A percentile compares a stretch with the other conserved stretches of the same genome.
Evolutionary conservation across 2,329 filamentous ascomycete species (phyloP).

Genomic region (Diaporthe sp.): DNA sequence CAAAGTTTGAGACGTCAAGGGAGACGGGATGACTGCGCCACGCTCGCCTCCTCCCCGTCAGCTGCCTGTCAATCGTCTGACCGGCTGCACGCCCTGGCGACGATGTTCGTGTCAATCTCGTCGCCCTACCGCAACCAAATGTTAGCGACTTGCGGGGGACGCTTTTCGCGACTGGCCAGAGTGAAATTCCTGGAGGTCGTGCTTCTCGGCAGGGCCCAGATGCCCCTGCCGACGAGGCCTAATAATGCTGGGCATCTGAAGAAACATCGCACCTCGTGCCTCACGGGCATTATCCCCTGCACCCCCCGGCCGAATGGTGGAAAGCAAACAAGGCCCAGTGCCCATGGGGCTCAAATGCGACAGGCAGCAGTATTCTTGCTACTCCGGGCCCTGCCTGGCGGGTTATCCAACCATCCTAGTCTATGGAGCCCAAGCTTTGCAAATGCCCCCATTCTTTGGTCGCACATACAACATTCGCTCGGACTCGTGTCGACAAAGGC

Average conservation of each 20-base stretch:
- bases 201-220: slow-evolving; percentile 1
- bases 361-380: slow-evolving; percentile 17
- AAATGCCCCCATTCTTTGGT: neutral
- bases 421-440: slow-evolving; percentile 16
- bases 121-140: slow-evolving; percentile 14
- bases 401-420: slow-evolving; percentile 2
- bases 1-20: slow-evolving; percentile 21
- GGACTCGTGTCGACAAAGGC: slow-evolving; percentile 9
- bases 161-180: slow-evolving; percentile 20
- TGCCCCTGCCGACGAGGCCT: slow-evolving; percentile 11
- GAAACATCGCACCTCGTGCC: slow-evolving; percentile 15
- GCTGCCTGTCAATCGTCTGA: slow-evolving; percentile 18
- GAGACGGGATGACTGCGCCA: slow-evolving; percentile 19
- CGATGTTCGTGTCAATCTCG: slow-evolving; percentile 15
- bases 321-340: neutral
- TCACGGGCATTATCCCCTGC: neutral
- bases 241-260: slow-evolving; percentile 19
- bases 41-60: slow-evolving; percentile 14
- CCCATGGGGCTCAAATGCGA: neutral
- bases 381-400: neutral
- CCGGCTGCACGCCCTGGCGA: slow-evolving; percentile 20
- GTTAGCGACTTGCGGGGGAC: neutral
- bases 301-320: neutral
- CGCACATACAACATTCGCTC: neutral
- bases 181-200: neutral